A percentile compares a stretch with the other conserved stretches of the same genome.
phyloP scores from a whole-genome alignment of 129 eudicot genomes.

The Kitagawia praeruptora region DNA sequence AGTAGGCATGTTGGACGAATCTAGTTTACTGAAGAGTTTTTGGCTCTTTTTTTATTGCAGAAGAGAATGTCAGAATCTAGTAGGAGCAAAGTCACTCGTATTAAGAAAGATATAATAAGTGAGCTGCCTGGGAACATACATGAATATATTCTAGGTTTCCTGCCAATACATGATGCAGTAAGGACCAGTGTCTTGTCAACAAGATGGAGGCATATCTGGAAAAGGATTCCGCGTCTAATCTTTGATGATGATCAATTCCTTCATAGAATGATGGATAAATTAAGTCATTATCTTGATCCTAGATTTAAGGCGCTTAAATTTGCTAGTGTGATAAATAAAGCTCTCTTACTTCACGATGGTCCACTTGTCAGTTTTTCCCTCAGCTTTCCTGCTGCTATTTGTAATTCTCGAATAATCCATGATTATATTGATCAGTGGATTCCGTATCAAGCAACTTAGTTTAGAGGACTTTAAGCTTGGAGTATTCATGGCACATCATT shows the following conservation, averaged over 20 bases:
- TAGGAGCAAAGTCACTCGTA: neutral
- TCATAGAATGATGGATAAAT: too few species aligned
- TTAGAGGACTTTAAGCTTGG: neutral
- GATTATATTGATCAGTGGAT: neutral
- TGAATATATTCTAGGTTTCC: neutral
- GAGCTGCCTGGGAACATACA: neutral
- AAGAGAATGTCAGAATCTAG: neutral
- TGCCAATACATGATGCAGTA: neutral
- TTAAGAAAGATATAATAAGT: neutral
- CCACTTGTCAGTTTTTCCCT: neutral
- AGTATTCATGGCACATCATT: neutral
- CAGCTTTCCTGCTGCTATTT: too few species aligned
- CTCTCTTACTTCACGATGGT: neutral
- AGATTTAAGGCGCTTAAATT: too few species aligned
- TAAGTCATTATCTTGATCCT: neutral
- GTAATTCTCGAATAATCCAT: neutral
- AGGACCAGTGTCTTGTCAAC: neutral
- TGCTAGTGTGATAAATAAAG: neutral
- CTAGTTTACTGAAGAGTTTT: neutral
- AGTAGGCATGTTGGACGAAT: neutral
- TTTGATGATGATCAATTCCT: neutral
- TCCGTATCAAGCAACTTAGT: neutral
- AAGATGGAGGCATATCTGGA: neutral
- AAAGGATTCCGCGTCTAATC: neutral
- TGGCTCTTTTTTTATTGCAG: neutral